Evolutionary conservation across 2,329 filamentous ascomycete species (phyloP).

Genomic region (Xylariaceae sp.): DNA sequence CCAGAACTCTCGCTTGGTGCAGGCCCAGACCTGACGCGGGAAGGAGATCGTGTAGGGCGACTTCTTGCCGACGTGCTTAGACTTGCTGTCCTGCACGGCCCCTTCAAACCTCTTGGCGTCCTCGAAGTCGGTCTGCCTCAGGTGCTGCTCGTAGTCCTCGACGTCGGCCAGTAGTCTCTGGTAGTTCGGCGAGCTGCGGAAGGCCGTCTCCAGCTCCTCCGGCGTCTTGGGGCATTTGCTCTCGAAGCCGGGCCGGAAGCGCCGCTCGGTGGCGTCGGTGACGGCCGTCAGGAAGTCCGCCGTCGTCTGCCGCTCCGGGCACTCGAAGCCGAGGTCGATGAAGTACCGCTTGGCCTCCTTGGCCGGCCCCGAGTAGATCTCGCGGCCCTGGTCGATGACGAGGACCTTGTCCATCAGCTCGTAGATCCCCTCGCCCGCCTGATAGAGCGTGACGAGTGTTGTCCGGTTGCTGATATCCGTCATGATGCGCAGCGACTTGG

Average conservation of each 20-base stretch:
- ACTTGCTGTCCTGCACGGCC: slow-evolving; percentile 59
- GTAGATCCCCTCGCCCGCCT: slow-evolving; percentile 37
- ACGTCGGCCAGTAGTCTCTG: slow-evolving; percentile 54
- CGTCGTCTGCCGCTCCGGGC: slow-evolving; percentile 53
- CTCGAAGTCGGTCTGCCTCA: slow-evolving; percentile 45
- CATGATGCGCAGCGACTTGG: slow-evolving; percentile 61
- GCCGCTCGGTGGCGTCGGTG: slow-evolving; percentile 64
- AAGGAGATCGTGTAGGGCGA: slow-evolving; percentile 74
- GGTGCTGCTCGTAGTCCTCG: slow-evolving; percentile 34
- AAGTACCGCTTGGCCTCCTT: slow-evolving; percentile 59
- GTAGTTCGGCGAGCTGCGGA: slow-evolving; percentile 55
- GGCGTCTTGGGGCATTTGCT: slow-evolving; percentile 60
- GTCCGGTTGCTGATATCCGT: slow-evolving; percentile 65
- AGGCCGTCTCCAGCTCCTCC: slow-evolving; percentile 58
- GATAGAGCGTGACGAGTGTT: slow-evolving; percentile 35
- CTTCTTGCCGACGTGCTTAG: slow-evolving; percentile 58
- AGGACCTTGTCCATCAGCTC: slow-evolving; percentile 68
- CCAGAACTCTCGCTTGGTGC: slow-evolving; percentile 70
- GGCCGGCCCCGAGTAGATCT: slow-evolving; percentile 54
- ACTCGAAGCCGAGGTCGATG: slow-evolving; percentile 58
- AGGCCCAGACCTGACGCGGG: slow-evolving; percentile 58
- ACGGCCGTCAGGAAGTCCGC: slow-evolving; percentile 72
- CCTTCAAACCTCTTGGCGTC: slow-evolving; percentile 59
- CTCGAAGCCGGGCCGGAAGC: slow-evolving; percentile 59
- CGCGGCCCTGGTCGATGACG: slow-evolving; percentile 63